Evolutionary conservation across 306 rosid genomes (phyloP).

Genomic region (Canavalia gladiata): DNA sequence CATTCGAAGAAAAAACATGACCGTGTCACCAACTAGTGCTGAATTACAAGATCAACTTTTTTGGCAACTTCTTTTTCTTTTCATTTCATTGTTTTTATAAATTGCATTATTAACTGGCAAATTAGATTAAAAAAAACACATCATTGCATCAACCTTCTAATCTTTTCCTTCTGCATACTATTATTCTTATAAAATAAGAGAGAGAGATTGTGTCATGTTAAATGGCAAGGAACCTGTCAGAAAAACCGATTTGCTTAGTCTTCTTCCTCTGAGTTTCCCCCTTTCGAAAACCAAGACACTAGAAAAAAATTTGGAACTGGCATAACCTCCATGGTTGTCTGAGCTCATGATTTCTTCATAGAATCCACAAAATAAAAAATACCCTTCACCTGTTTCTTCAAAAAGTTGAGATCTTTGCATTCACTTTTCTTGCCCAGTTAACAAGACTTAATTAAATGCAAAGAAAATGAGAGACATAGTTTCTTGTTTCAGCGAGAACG

Average conservation of each 20-base stretch:
- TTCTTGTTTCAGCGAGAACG: conserved; percentile 89
- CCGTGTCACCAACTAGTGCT: conserved; percentile 48
- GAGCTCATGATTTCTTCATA: conserved; percentile 19
- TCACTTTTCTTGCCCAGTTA: background rate
- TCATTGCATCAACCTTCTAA: conserved; percentile 45
- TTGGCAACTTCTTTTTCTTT: conserved; percentile 21
- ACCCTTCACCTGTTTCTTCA: conserved; percentile 35
- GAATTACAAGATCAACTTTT: conserved; percentile 45
- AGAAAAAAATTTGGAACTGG: background rate
- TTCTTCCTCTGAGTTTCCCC: conserved; percentile 40
- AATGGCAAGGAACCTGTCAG: conserved; percentile 52
- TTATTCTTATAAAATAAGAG: conserved; percentile 5
- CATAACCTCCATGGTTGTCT: conserved; percentile 30
- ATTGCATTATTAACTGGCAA: conserved; percentile 55
- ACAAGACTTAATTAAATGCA: background rate
- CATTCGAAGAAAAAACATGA: conserved; percentile 40
- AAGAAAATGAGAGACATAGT: conserved; percentile 81
- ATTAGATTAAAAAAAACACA: conserved; percentile 40
- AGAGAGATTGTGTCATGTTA: conserved; percentile 14
- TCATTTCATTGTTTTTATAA: conserved; percentile 35
- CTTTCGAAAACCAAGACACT: conserved; percentile 39
- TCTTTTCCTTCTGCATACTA: conserved; percentile 30
- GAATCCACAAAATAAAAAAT: background rate
- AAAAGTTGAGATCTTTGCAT: conserved; percentile 47
- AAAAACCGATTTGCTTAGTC: conserved; percentile 37